Evolutionary conservation across 345 rosid species (phyloP).

Genomic region (Triadica sebifera): DNA sequence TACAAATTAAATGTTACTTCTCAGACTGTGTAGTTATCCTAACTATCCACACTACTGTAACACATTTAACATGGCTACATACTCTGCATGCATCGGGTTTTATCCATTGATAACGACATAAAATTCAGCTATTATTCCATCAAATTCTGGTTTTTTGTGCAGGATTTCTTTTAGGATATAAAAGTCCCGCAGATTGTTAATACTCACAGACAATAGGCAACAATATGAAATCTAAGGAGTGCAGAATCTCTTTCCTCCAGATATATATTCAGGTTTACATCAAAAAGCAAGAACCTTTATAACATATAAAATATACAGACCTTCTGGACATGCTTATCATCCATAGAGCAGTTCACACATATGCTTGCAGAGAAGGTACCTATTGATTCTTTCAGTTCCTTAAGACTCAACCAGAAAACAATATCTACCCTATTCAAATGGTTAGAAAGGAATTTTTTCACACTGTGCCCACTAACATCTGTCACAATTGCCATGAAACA

Average conservation of each 20-base stretch:
- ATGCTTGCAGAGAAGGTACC: constrained; percentile 17
- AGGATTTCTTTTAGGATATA: constrained; percentile 5
- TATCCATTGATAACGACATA: too few species aligned
- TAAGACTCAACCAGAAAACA: constrained; percentile 24
- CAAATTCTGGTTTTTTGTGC: background rate
- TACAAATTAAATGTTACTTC: too few species aligned
- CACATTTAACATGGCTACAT: too few species aligned
- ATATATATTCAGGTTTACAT: background rate
- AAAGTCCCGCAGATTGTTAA: background rate
- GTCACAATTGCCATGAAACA: constrained; percentile 30
- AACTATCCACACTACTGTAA: too few species aligned
- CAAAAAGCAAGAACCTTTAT: constrained; percentile 4
- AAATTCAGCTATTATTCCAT: too few species aligned
- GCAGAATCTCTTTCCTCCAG: background rate
- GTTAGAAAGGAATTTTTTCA: constrained; percentile 25
- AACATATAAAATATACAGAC: constrained; percentile 26
- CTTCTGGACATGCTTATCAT: constrained; percentile 32
- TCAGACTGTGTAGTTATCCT: too few species aligned
- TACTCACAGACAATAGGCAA: too few species aligned
- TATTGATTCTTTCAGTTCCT: constrained; percentile 31
- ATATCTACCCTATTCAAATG: constrained; percentile 23
- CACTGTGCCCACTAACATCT: constrained; percentile 27
- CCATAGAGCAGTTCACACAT: constrained; percentile 11
- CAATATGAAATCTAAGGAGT: background rate
- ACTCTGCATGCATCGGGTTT: too few species aligned